These are phyloP conservation scores for Bonia amplexicaulis DNA, from an alignment of 176 grass and related monocot genomes.

Conservation along the genomic window DNA sequence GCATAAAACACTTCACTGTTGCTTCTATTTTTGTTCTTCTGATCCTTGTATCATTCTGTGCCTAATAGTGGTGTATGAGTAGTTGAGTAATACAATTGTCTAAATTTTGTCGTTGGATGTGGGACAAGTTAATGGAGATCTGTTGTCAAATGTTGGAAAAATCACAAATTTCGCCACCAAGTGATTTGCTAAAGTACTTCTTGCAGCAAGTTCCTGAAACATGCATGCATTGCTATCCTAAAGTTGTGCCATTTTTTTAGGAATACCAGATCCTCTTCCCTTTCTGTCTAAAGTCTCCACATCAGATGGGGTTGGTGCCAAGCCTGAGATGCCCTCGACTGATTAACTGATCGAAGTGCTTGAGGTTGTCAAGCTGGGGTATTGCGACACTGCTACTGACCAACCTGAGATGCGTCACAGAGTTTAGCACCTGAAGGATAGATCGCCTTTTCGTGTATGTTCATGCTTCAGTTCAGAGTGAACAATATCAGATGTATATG, in stretches of 20 bases:
- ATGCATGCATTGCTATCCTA: slow-evolving; percentile 1
- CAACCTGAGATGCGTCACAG: neutral
- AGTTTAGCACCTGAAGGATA: neutral
- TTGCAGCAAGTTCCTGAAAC: neutral
- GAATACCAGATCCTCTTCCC: slow-evolving; percentile 53
- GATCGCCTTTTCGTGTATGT: neutral
- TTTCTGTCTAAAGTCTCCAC: slow-evolving; percentile 60
- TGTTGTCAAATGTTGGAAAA: neutral
- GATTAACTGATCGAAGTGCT: slow-evolving; percentile 72
- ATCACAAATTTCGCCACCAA: neutral
- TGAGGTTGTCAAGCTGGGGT: slow-evolving; percentile 66
- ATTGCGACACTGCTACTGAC: slow-evolving; percentile 17
- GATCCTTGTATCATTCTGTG: neutral
- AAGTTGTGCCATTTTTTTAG: slow-evolving; percentile 11
- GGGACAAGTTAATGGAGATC: neutral
- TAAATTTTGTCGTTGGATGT: neutral
- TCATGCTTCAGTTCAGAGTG: neutral
- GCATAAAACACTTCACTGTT: neutral
- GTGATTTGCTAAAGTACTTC: neutral
- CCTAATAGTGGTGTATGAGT: neutral
- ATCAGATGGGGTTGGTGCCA: slow-evolving; percentile 26
- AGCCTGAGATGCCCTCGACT: slow-evolving; percentile 57
- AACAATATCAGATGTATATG: slow-evolving; percentile 8
- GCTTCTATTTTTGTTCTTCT: neutral
- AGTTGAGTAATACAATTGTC: neutral